Percentiles rank a stretch among this genome's conserved stretches.
phyloP scores from a whole-genome alignment of 768 basidiomycete genomes.

The Termitomyces sp. region DNA sequence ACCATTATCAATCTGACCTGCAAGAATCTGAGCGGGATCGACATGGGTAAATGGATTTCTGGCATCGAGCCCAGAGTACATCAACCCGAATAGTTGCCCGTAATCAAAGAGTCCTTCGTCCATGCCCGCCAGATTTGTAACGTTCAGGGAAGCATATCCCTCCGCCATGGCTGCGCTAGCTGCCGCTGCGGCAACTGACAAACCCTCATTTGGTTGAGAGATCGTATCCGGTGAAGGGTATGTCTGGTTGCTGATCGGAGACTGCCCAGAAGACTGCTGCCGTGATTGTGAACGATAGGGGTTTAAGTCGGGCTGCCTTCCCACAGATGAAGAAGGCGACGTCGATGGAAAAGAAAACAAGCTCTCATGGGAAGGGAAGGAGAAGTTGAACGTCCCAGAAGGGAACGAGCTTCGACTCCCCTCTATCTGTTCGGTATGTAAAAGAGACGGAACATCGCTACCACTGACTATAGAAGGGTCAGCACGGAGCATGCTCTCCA shows the following conservation, averaged over 20 bases:
- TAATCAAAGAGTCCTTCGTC: constrained; percentile 60
- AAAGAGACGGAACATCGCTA: constrained; percentile 12
- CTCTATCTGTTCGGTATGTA: constrained; percentile 28
- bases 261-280: constrained; percentile 14
- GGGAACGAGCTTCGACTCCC: constrained; percentile 53
- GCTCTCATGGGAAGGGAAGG: constrained; percentile 60
- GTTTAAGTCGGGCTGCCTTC: constrained; percentile 13
- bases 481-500: constrained; percentile 73
- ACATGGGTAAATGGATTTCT: constrained; percentile 69
- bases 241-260: constrained; percentile 16
- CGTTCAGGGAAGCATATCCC: constrained; percentile 62
- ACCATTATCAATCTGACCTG: constrained; percentile 21
- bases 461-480: constrained; percentile 61
- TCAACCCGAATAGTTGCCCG: constrained; percentile 60
- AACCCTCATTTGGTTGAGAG: constrained; percentile 35
- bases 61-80: constrained; percentile 51
- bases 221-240: constrained; percentile 25
- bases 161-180: constrained; percentile 71
- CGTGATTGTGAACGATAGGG: constrained; percentile 11
- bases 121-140: constrained; percentile 43
- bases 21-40: constrained; percentile 86
- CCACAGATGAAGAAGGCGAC: constrained; percentile 19
- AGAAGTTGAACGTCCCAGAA: constrained; percentile 66
- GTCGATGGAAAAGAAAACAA: constrained; percentile 48
- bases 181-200: constrained; percentile 61